phyloP scores from a whole-genome alignment of 805 yeast genomes.

The Metschnikowia lochheadii region DNA sequence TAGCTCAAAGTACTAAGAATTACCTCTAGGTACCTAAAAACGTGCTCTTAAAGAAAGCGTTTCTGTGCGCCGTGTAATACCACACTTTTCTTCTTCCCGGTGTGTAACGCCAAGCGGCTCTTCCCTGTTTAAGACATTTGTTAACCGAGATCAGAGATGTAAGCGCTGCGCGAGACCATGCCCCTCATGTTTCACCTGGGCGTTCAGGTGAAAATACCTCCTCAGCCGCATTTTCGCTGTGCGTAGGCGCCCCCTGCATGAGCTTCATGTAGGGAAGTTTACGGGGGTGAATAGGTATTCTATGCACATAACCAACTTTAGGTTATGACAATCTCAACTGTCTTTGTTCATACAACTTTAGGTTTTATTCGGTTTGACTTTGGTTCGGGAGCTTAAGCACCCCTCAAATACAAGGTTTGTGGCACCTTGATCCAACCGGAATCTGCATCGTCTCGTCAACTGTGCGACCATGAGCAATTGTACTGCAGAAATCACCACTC shows the following conservation, averaged over 20 bases:
- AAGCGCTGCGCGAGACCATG: not conserved
- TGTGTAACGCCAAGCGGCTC: not conserved
- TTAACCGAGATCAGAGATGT: not conserved
- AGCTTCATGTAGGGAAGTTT: conserved; percentile 1
- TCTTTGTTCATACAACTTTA: no score
- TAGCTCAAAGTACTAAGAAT: not conserved
- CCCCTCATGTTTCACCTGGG: not conserved
- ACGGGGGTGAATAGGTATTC: not conserved
- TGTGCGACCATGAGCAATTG: not conserved
- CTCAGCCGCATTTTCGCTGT: not conserved
- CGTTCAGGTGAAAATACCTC: not conserved
- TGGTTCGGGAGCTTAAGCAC: not conserved
- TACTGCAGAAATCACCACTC: not conserved
- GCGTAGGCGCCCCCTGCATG: conserved; percentile 1
- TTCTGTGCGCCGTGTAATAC: not conserved
- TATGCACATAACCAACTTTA: not conserved
- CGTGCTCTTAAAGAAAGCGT: not conserved
- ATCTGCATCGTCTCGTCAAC: not conserved
- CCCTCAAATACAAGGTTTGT: not conserved
- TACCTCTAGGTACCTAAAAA: not conserved
- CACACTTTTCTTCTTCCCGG: not conserved
- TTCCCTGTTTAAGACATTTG: not conserved
- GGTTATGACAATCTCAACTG: no score
- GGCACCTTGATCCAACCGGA: not conserved
- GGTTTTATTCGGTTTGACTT: not conserved